Evolutionary conservation across 495 filamentous ascomycete species (phyloP), one percentile per base, ranked within the genome.

Genomic region (Talaromyces adpressus): DNA sequence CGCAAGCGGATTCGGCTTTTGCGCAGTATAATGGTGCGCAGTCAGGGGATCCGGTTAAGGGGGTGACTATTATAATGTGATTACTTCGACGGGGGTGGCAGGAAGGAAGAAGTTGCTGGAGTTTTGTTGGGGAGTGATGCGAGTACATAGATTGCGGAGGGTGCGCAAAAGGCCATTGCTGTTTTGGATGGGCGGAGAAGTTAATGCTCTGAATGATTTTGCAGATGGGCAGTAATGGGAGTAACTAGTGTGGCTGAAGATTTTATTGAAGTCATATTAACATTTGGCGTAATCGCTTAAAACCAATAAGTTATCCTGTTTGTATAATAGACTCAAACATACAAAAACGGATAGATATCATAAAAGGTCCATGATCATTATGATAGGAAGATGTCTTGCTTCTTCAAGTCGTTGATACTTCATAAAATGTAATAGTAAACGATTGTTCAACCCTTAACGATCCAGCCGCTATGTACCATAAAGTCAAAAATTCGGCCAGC

Each of bases 381-480:
- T 41, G 36, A 5, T 16, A 16, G 36, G n/a, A 16, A 41, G 12
- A 41, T 41, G 11, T 11, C 32, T 34, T 9, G 11, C 3, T 39
- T 16, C 36, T 39, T 39, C 36, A 39, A 39, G 12, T 39, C 12
- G 36, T 41, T 16, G 36, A 41, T 41, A 14, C 36, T 41, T 36
- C 32, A 1, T 36, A 45, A 53, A 53, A n/a, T 22, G 22, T 53
- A 7, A n/a, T 53, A 5, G n/a, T 27, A 3, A 18, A 22, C 23
- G 6, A 14, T 5, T 2, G 3, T 53, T 52, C 45, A 62, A 12
- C 41, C 81, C 77, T 93, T 95, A 32, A 83, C 87, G 62, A 97
- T 90, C 94, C 94, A 98, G 8, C 94, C 94, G 51, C 85, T 87
- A 69, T 92, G 88, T 32, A 94, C 89, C 77, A 96, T 93, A 73